Percentiles rank a stretch among this genome's conserved stretches.
phyloP scores from a whole-genome alignment of 257 asterid genomes.

The Galeopsis tetrahit region DNA sequence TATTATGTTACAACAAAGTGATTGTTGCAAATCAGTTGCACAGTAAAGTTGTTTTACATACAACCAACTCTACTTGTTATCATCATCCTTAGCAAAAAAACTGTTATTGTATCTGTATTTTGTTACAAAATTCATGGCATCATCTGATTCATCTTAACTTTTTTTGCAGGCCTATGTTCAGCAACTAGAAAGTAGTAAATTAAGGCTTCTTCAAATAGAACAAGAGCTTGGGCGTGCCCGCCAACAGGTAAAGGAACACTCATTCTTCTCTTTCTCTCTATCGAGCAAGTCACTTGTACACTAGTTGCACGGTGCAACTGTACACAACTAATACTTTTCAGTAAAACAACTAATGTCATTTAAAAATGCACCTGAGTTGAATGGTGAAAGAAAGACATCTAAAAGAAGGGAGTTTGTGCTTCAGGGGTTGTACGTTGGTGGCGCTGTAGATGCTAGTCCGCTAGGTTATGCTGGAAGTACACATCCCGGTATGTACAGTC shows the following conservation, averaged over 20 bases:
- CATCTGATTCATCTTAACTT: constrained; percentile 15
- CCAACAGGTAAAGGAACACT: constrained; percentile 57
- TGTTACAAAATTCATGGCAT: neutral
- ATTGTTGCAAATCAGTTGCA: too few species aligned
- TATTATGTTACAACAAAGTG: too few species aligned
- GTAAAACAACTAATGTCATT: too few species aligned
- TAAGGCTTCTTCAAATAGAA: constrained; percentile 79
- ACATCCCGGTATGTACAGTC: constrained; percentile 65
- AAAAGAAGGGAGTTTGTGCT: constrained; percentile 32
- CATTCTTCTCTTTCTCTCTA: neutral
- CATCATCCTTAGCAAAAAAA: neutral
- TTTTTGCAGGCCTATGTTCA: constrained; percentile 85
- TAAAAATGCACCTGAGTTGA: too few species aligned
- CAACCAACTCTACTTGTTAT: neutral
- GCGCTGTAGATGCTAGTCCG: constrained; percentile 66
- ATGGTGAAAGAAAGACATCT: neutral
- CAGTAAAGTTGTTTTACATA: too few species aligned
- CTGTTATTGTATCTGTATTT: neutral
- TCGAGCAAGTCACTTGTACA: neutral
- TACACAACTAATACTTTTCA: too few species aligned
- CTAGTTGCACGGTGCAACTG: too few species aligned
- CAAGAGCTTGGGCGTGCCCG: constrained; percentile 80
- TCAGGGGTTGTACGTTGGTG: constrained; percentile 62
- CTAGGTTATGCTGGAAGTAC: constrained; percentile 56
- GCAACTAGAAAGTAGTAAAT: constrained; percentile 81